phyloP scores from a whole-genome alignment of 2,329 filamentous ascomycete species.

The Sporothrix brasiliensis region DNA sequence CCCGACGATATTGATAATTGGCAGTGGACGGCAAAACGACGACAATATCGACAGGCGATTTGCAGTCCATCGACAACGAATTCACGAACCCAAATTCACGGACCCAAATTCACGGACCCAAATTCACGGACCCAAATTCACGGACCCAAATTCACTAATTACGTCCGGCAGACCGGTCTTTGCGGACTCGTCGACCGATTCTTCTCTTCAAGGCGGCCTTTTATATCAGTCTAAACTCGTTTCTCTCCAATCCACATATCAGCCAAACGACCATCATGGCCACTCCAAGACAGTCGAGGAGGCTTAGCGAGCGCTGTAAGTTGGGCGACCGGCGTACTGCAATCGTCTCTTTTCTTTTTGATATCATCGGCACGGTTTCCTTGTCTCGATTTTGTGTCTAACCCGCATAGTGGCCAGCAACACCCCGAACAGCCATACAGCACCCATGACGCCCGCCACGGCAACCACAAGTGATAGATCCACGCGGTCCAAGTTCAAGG shows the following conservation, averaged over 20 bases:
- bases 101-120: slow-evolving; percentile 1
- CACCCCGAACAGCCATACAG: not conserved
- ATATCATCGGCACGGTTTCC: not conserved
- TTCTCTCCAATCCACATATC: not conserved
- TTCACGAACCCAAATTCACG: not conserved
- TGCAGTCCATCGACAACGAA: not conserved
- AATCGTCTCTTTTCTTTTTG: not conserved
- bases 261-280: not conserved
- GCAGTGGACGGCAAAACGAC: not conserved
- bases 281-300: slow-evolving; percentile 6
- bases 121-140: not conserved
- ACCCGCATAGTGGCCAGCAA: slow-evolving; percentile 9
- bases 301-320: slow-evolving; percentile 30
- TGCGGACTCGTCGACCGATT: not conserved
- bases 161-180: not conserved
- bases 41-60: not conserved
- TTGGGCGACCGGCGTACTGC: not conserved
- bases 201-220: not conserved
- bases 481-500: slow-evolving; percentile 25
- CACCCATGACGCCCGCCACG: not conserved
- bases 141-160: not conserved
- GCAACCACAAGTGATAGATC: slow-evolving; percentile 10
- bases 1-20: not conserved
- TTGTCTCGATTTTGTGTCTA: not conserved
- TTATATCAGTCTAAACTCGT: not conserved